A percentile compares a stretch with the other conserved stretches of the same genome.
phyloP scores from a whole-genome alignment of 768 basidiomycete species.

The Termitomyces sp. region DNA sequence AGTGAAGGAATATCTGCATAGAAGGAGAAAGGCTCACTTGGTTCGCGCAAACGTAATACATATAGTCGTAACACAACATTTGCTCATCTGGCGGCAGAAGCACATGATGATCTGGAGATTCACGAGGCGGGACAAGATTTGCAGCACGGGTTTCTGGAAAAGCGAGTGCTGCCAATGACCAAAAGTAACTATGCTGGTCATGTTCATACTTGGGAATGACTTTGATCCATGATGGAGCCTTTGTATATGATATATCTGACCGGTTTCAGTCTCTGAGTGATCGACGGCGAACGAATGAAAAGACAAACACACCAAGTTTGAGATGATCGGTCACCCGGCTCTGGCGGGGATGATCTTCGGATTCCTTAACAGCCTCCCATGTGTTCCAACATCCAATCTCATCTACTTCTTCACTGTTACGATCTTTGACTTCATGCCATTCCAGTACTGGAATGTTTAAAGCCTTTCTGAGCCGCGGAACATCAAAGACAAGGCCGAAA shows the following conservation, averaged over 20 bases:
- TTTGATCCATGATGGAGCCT: slow-evolving; percentile 46
- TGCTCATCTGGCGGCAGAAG: slow-evolving; percentile 51
- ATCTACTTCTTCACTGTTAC: slow-evolving; percentile 34
- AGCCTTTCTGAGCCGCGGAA: slow-evolving; percentile 43
- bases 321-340: slow-evolving; percentile 35
- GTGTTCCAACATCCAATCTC: slow-evolving; percentile 57
- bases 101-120: slow-evolving; percentile 37
- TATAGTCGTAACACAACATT: slow-evolving; percentile 49
- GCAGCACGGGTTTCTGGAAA: slow-evolving; percentile 41
- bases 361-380: slow-evolving; percentile 45
- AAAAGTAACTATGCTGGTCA: slow-evolving; percentile 43
- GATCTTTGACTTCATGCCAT: slow-evolving; percentile 62
- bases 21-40: slow-evolving; percentile 31
- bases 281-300: neutral
- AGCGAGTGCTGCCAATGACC: slow-evolving; percentile 43
- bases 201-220: slow-evolving; percentile 41
- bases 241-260: slow-evolving; percentile 52
- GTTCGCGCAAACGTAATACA: slow-evolving; percentile 46
- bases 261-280: slow-evolving; percentile 15
- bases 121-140: slow-evolving; percentile 35
- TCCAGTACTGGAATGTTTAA: slow-evolving; percentile 51
- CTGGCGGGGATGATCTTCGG: slow-evolving; percentile 34
- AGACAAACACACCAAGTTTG: slow-evolving; percentile 33
- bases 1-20: slow-evolving; percentile 4
- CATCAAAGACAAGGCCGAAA: slow-evolving; percentile 61